These are phyloP conservation scores for Aspergillus sp. DNA, from an alignment of 2,329 filamentous ascomycete species.

Conservation along the genomic window DNA sequence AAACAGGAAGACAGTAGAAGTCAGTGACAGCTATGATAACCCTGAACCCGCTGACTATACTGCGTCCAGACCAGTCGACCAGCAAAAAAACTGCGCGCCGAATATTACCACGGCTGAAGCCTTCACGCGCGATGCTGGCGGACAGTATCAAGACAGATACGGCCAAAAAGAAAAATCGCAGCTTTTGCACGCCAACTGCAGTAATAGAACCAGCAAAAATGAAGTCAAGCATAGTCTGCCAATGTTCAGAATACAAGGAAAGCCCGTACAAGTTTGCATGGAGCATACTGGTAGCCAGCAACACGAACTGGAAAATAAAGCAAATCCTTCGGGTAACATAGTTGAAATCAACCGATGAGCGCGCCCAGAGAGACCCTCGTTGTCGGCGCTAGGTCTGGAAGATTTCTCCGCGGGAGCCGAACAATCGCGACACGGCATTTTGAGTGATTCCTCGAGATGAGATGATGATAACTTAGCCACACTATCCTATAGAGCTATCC, in stretches of 20 bases:
- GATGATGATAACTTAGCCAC: background rate
- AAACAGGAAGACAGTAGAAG: background rate
- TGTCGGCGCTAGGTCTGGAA: background rate
- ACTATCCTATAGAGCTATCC: background rate
- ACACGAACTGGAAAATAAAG: constrained; percentile 1
- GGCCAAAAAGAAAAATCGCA: constrained; percentile 13
- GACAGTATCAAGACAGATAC: constrained; percentile 15
- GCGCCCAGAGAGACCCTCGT: background rate
- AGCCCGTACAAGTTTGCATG: constrained; percentile 11
- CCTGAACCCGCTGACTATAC: constrained; percentile 10
- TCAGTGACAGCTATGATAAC: constrained; percentile 18
- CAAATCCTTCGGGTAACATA: constrained; percentile 17
- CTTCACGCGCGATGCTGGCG: constrained; percentile 13
- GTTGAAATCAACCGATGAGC: background rate
- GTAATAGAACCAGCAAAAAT: constrained; percentile 20
- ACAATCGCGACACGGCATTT: constrained; percentile 1
- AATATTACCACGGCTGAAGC: constrained; percentile 15
- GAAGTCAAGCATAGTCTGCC: constrained; percentile 16
- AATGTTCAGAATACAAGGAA: background rate
- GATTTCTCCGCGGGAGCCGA: background rate
- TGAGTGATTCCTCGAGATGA: background rate
- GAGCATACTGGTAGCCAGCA: constrained; percentile 9
- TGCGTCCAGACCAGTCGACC: constrained; percentile 15
- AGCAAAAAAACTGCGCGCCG: constrained; percentile 16
- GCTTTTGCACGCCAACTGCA: too few relatives aligned